phyloP scores from a whole-genome alignment of 1,284 basidiomycete genomes.

The Xanthoconium separans region DNA sequence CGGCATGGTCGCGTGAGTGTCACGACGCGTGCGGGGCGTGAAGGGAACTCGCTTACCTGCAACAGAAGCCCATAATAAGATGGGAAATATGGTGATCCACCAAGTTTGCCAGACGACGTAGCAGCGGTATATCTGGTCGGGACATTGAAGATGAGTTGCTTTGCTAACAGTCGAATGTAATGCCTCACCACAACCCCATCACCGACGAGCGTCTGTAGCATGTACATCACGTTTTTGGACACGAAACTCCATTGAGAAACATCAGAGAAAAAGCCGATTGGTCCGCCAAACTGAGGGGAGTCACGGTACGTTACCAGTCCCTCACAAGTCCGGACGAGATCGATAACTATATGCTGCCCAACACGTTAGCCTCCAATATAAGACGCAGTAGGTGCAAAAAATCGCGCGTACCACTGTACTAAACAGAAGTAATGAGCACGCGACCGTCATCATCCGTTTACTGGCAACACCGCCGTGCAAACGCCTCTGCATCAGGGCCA shows the following conservation, averaged over 20 bases:
- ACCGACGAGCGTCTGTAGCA: slow-evolving; percentile 33
- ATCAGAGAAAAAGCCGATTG: not conserved
- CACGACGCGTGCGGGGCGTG: no score
- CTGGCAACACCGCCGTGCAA: not conserved
- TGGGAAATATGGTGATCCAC: slow-evolving; percentile 20
- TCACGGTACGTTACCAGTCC: slow-evolving; percentile 7
- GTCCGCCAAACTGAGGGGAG: slow-evolving; percentile 1
- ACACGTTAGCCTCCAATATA: not conserved
- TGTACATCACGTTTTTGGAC: not conserved
- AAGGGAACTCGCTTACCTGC: slow-evolving; percentile 6
- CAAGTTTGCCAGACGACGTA: slow-evolving; percentile 22
- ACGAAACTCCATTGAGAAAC: slow-evolving; percentile 6
- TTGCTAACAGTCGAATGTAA: no score
- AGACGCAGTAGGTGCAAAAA: not conserved
- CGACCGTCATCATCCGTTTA: slow-evolving; percentile 3
- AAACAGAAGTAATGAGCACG: not conserved
- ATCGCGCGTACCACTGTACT: slow-evolving; percentile 8
- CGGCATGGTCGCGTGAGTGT: no score
- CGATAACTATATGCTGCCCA: slow-evolving; percentile 20
- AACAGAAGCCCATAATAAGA: slow-evolving; percentile 19
- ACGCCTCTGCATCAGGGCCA: not conserved
- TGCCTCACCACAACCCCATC: slow-evolving; percentile 33
- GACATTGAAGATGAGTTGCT: no score
- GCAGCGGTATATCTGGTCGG: slow-evolving; percentile 24
- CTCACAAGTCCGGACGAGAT: slow-evolving; percentile 12